Evolutionary conservation across 768 basidiomycete genomes (phyloP), one percentile per base, ranked within the genome.

Genomic region (Psilocybe subaeruginosa): DNA sequence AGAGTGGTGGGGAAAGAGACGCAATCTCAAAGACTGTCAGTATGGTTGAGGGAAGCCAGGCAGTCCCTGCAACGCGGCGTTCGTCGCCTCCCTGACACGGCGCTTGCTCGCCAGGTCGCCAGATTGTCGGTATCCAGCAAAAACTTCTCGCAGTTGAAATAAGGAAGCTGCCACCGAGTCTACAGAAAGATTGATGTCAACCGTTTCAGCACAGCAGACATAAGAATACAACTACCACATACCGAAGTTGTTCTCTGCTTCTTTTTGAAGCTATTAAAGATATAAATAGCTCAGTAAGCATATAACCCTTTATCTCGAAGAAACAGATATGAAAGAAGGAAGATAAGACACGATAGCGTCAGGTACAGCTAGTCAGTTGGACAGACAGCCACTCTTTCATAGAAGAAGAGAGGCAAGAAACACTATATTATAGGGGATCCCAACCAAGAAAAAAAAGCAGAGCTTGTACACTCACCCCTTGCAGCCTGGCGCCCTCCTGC

Each of bases 81-180:
- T 93, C 53, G 86, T 87, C 3, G 88, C 85, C 71, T 93, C 91
- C 33, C 90, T 84, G 8, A 93, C 92, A 23, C 91, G 85, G 19
- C 79, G 79, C 71, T 91, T 93, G 68, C 90, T 89, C 5, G 89
- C 84, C 29, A 77, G 56, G 71, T 93, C 92, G 2, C 80, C 78
- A 6, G 92, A 92, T 50, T 90, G 89, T 30, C 90, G 84, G 68
- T 93, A 93, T 7, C 87, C 87, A 17, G 78, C 65, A 65, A 83
- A 86, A 17, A 91, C 90, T 69, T 93, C 92, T 64, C 84, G 81
- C 77, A 93, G 85, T 74, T 93, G 92, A 73, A 91, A 88, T 1
- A 83, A 77, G 0, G 86, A 88, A 1, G 91, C 92, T 6, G 84
- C 82, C 17, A 91, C 80, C 3, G 85, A 84, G 65, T 88, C 89